phyloP scores from a whole-genome alignment of 768 basidiomycete genomes.

The Tephrocybe sp. region DNA sequence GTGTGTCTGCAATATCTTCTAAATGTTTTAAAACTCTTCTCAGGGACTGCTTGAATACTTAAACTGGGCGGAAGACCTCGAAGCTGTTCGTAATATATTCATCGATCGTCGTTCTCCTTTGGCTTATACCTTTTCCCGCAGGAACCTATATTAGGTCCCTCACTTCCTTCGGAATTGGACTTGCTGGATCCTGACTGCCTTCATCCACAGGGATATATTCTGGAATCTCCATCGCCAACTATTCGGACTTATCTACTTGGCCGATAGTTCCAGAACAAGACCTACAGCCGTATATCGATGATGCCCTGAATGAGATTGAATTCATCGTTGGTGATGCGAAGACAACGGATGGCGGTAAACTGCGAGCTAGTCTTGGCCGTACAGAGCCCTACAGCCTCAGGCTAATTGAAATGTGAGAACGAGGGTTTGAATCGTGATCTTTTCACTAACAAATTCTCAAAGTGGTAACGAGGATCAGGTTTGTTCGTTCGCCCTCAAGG shows the following conservation, averaged over 20 bases:
- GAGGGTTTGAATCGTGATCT: background rate
- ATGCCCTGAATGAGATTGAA: constrained; percentile 6
- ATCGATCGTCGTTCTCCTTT: background rate
- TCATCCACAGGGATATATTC: constrained; percentile 22
- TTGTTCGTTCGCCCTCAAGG: background rate
- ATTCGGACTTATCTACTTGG: constrained; percentile 34
- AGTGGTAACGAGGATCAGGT: constrained; percentile 11
- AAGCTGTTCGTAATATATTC: constrained; percentile 20
- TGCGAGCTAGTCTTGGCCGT: constrained; percentile 9
- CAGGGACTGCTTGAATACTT: constrained; percentile 40
- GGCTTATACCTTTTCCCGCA: background rate
- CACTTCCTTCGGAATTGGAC: background rate
- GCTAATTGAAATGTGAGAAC: constrained; percentile 6
- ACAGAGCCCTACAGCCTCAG: constrained; percentile 6
- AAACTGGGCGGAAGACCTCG: constrained; percentile 38
- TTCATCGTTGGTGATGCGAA: constrained; percentile 6
- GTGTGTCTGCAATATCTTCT: background rate
- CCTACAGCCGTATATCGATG: constrained; percentile 22
- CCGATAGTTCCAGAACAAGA: constrained; percentile 31
- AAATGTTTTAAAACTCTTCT: background rate
- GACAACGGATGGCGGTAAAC: constrained; percentile 6
- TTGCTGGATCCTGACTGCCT: background rate
- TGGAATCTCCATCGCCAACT: constrained; percentile 28
- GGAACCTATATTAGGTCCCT: constrained; percentile 30
- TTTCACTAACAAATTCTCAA: background rate